phyloP scores from a whole-genome alignment of 73 alveolate species.

The Diophrys sp. region DNA sequence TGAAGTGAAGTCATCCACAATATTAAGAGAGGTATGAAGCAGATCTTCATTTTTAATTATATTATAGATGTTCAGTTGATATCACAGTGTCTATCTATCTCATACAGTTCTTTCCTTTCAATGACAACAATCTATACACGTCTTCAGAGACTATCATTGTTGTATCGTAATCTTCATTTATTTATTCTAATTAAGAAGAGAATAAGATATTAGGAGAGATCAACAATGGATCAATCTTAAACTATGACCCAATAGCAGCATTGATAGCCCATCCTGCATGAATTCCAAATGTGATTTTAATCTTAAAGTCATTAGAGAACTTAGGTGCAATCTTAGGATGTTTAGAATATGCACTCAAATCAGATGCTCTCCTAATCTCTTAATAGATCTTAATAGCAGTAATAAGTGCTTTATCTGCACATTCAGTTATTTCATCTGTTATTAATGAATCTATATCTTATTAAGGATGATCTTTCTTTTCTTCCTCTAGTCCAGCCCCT shows the following conservation, averaged over 20 bases:
- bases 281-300: conserved; percentile 67
- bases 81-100: conserved; percentile 34
- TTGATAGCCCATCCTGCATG: conserved; percentile 83
- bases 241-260: conserved; percentile 76
- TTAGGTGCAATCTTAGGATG: conserved; percentile 68
- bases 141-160: conserved; percentile 31
- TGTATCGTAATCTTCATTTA: conserved; percentile 40
- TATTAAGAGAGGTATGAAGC: too few relatives aligned
- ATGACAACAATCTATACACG: conserved; percentile 10
- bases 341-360: conserved; percentile 56
- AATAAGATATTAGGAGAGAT: conserved; percentile 63
- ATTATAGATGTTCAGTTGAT: conserved; percentile 18
- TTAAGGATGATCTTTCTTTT: conserved; percentile 2
- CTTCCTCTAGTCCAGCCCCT: neutral
- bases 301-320: conserved; percentile 61
- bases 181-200: conserved; percentile 59
- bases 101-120: conserved; percentile 29
- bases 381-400: conserved; percentile 51
- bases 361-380: conserved; percentile 59
- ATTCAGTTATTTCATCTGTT: conserved; percentile 16
- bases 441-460: neutral
- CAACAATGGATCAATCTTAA: conserved; percentile 70
- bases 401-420: conserved; percentile 45
- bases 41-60: too few relatives aligned
- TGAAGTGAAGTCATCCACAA: too few relatives aligned